Conservation (phyloP, 1,139 yeast genomes). For the Diutina catenulata region DNA sequence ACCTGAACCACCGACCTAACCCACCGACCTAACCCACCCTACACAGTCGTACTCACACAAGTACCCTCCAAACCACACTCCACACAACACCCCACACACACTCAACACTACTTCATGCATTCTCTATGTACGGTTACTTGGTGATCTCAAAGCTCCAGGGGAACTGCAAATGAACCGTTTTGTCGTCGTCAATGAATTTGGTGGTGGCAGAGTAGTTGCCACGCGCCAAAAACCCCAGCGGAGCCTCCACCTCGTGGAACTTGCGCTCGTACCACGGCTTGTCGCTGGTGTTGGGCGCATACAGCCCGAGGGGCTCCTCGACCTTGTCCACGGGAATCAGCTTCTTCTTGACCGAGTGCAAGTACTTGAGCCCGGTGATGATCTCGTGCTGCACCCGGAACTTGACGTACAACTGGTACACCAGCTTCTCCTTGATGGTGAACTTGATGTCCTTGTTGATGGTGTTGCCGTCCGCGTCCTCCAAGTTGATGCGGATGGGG, state of each 20-base stretch:
- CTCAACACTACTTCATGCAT: not conserved
- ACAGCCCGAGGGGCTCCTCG: slow-evolving; percentile 84
- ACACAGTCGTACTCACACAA: not conserved
- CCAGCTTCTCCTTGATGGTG: slow-evolving; percentile 66
- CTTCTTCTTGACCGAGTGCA: slow-evolving; percentile 75
- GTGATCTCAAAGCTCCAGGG: slow-evolving; percentile 84
- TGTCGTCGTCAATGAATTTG: slow-evolving; percentile 83
- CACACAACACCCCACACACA: not conserved
- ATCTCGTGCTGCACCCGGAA: slow-evolving; percentile 87
- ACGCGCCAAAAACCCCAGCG: slow-evolving; percentile 79
- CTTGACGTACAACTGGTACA: slow-evolving; percentile 60
- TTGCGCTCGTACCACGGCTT: slow-evolving; percentile 73
- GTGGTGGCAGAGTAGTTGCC: slow-evolving; percentile 76
- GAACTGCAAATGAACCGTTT: slow-evolving; percentile 56
- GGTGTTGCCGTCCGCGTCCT: slow-evolving; percentile 40
- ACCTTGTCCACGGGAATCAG: slow-evolving; percentile 81
- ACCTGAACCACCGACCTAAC: no score
- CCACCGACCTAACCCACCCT: not conserved
- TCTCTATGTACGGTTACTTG: slow-evolving; percentile 19
- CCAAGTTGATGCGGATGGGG: slow-evolving; percentile 57
- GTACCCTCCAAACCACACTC: not conserved
- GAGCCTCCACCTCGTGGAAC: slow-evolving; percentile 84
- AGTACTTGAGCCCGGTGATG: slow-evolving; percentile 80
- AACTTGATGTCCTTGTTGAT: slow-evolving; percentile 46
- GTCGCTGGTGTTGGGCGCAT: slow-evolving; percentile 78